Evolutionary conservation across 2,329 filamentous ascomycete species (phyloP).

Genomic region (Neurospora sp.): DNA sequence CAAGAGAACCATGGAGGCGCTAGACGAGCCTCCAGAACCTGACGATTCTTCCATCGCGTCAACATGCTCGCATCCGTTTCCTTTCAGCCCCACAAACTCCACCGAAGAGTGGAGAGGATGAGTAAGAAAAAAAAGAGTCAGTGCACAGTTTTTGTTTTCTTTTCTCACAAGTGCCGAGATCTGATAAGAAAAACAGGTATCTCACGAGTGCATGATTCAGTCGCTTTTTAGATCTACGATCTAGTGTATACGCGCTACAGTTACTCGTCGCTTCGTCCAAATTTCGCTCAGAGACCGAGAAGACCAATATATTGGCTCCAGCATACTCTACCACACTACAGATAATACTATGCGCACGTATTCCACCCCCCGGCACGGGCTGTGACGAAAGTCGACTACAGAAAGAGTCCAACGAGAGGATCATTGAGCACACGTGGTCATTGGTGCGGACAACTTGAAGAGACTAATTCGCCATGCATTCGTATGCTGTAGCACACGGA

Average conservation of each 20-base stretch:
- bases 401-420: neutral
- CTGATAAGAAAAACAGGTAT: neutral
- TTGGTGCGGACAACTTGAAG: neutral
- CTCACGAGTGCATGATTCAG: neutral
- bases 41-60: neutral
- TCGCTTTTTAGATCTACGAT: neutral
- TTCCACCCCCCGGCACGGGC: neutral
- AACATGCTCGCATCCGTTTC: neutral
- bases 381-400: neutral
- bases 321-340: neutral
- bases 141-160: neutral
- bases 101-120: neutral
- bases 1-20: neutral
- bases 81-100: neutral
- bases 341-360: neutral
- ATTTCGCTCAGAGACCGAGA: neutral
- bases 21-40: neutral
- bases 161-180: neutral
- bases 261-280: neutral
- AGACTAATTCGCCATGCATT: neutral
- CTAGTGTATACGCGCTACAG: neutral
- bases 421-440: neutral
- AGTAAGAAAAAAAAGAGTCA: neutral
- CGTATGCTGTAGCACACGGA: neutral
- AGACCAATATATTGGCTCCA: neutral